These are phyloP conservation scores for Hymenoscyphus albidus DNA, from an alignment of 2,329 filamentous ascomycete species.

Conservation along the genomic window DNA sequence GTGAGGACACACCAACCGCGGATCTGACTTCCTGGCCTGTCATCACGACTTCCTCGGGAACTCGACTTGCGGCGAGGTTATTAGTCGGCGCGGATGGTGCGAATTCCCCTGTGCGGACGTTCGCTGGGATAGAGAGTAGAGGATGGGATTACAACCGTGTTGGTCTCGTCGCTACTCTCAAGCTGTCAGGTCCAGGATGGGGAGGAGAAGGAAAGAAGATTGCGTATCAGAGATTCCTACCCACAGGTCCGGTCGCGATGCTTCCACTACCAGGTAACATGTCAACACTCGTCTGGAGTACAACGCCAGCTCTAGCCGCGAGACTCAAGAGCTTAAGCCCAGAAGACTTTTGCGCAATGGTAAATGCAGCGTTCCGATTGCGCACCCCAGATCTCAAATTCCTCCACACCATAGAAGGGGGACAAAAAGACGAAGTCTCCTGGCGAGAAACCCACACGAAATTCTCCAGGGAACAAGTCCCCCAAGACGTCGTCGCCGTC, in stretches of 20 bases:
- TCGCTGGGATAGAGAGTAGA: slow-evolving; percentile 77
- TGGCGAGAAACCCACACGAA: slow-evolving; percentile 77
- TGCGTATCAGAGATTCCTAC: slow-evolving; percentile 93
- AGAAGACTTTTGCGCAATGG: slow-evolving; percentile 75
- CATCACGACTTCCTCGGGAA: slow-evolving; percentile 64
- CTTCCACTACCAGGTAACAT: slow-evolving; percentile 80
- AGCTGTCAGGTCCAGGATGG: slow-evolving; percentile 60
- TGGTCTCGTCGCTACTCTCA: slow-evolving; percentile 85
- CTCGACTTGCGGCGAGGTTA: slow-evolving; percentile 71
- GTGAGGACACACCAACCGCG: slow-evolving; percentile 61
- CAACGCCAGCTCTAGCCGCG: slow-evolving; percentile 73
- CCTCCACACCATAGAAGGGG: slow-evolving; percentile 62
- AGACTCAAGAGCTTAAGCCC: slow-evolving; percentile 71
- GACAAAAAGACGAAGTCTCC: slow-evolving; percentile 69
- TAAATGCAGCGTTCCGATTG: slow-evolving; percentile 91
- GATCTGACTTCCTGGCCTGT: slow-evolving; percentile 88
- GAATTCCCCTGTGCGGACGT: slow-evolving; percentile 87
- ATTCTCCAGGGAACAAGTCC: slow-evolving; percentile 51
- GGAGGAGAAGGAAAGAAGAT: slow-evolving; percentile 58
- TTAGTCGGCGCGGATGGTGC: slow-evolving; percentile 91
- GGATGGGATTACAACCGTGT: slow-evolving; percentile 94
- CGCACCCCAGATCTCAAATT: slow-evolving; percentile 75
- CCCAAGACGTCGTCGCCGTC: slow-evolving; percentile 63
- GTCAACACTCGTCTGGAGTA: slow-evolving; percentile 92
- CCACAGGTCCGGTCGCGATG: slow-evolving; percentile 86